Evolutionary conservation across 345 rosid species (phyloP).

Genomic region (Eucalyptus erythrocorys): DNA sequence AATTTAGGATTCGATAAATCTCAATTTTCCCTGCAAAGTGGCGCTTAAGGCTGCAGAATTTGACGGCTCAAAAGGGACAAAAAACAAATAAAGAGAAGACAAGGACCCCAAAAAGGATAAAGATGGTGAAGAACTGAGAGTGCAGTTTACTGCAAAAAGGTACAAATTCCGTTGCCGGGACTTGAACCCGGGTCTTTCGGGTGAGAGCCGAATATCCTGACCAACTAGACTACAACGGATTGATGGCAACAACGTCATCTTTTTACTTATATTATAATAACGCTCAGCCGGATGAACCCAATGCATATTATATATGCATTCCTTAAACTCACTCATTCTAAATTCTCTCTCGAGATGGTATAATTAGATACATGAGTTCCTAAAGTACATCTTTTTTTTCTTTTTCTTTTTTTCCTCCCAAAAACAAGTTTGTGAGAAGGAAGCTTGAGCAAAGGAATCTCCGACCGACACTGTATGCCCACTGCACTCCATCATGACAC

Average conservation of each 20-base stretch:
- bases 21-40: background rate
- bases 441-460: background rate
- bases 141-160: background rate
- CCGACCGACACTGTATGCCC: background rate
- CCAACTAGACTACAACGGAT: constrained; percentile 84
- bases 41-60: background rate
- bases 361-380: background rate
- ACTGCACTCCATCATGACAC: background rate
- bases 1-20: background rate
- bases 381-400: background rate
- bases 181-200: constrained; percentile 72
- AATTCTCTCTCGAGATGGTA: background rate
- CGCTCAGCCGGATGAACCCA: no score
- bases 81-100: background rate
- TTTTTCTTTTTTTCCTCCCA: background rate
- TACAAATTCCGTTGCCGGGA: constrained; percentile 58
- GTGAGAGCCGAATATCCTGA: constrained; percentile 76
- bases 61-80: background rate
- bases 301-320: background rate
- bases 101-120: background rate
- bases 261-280: background rate
- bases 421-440: background rate
- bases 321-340: background rate
- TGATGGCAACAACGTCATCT: fast-evolving
- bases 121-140: background rate